phyloP scores from a whole-genome alignment of 805 yeast genomes.

The Saturnispora saitoi region DNA sequence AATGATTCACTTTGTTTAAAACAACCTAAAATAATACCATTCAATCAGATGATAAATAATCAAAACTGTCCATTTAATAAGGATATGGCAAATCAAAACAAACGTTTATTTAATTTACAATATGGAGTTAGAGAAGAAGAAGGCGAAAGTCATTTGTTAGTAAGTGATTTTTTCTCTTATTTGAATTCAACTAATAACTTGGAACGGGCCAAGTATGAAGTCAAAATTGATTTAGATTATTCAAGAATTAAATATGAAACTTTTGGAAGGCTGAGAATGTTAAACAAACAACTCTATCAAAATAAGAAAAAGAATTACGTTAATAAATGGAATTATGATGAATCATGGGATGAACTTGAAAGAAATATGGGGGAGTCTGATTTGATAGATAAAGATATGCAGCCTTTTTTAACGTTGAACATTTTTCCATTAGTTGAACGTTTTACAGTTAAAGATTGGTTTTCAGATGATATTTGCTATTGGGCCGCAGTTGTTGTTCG shows the following conservation, averaged over 20 bases:
- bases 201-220: conserved; percentile 22
- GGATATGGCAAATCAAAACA: background rate
- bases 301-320: conserved; percentile 21
- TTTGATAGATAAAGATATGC: conserved; percentile 22
- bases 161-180: conserved; percentile 18
- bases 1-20: conserved; percentile 1
- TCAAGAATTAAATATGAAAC: conserved; percentile 25
- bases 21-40: background rate
- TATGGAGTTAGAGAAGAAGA: background rate
- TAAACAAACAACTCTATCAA: conserved; percentile 22
- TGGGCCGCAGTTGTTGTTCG: conserved; percentile 99
- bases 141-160: conserved; percentile 3
- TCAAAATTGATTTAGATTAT: conserved; percentile 23
- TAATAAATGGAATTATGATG: conserved; percentile 38
- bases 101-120: background rate
- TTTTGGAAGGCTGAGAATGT: conserved; percentile 20
- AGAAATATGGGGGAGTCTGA: conserved; percentile 20
- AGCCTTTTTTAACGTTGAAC: conserved; percentile 47
- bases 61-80: background rate
- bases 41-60: background rate
- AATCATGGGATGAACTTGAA: conserved; percentile 28
- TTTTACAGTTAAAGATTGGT: conserved; percentile 59
- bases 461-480: conserved; percentile 75
- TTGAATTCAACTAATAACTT: conserved; percentile 18
- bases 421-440: conserved; percentile 88